These are phyloP conservation scores for Wickerhamiella dianesei DNA, from an alignment of 805 yeast genomes.

Conservation along the genomic window DNA sequence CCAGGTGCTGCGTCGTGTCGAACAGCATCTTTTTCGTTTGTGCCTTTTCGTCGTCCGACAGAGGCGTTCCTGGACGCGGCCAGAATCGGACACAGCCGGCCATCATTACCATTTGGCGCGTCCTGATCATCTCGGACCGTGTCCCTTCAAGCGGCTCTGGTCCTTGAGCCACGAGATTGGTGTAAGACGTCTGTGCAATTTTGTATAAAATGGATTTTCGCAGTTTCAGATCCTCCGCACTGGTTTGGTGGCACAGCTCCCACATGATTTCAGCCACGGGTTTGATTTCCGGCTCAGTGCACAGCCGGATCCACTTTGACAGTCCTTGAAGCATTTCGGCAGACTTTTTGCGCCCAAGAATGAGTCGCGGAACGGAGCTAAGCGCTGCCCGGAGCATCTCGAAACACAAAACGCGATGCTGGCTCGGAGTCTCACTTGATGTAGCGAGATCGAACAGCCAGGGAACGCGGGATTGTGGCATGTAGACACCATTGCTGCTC, in stretches of 20 bases:
- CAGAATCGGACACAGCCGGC: constrained; percentile 1
- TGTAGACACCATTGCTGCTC: neutral
- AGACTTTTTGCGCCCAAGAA: neutral
- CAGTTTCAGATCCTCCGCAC: neutral
- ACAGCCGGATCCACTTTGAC: neutral
- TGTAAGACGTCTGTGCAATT: neutral
- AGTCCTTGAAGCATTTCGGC: neutral
- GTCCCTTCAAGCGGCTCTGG: neutral
- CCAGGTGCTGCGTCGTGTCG: too few species aligned
- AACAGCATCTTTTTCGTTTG: too few species aligned
- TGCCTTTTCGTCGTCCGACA: neutral
- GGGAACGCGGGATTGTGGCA: neutral
- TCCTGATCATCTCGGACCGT: neutral
- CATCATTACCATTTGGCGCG: neutral
- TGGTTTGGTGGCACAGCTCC: neutral
- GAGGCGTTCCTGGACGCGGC: neutral
- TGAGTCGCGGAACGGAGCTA: constrained; percentile 1
- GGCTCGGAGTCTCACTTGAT: neutral
- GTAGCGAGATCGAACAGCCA: neutral
- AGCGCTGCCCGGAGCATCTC: constrained; percentile 1
- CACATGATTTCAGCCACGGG: neutral
- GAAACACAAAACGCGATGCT: neutral
- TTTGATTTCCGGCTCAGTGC: neutral
- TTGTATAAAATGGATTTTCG: neutral
- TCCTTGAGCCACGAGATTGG: neutral